These are phyloP conservation scores for Ambrosia hybrid DNA, from an alignment of 140 eudicot species.

Conservation along the genomic window DNA sequence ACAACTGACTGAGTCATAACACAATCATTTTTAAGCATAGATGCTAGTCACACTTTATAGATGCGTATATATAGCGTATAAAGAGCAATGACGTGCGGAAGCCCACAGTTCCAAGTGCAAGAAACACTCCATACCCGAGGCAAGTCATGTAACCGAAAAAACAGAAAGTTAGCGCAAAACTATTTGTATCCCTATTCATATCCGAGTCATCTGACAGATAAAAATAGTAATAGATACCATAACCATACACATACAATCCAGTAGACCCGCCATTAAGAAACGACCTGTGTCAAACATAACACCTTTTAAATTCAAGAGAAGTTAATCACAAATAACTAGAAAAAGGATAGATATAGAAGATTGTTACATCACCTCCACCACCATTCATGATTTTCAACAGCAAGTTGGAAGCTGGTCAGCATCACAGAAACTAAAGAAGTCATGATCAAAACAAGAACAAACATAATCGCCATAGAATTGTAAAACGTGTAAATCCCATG, in stretches of 20 bases:
- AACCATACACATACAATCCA: background rate
- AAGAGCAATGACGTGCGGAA: background rate
- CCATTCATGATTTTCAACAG: slow-evolving; percentile 43
- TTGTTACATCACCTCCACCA: slow-evolving; percentile 40
- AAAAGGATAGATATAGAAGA: background rate
- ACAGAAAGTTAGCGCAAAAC: background rate
- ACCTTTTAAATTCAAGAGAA: too few species aligned
- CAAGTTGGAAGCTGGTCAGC: slow-evolving; percentile 42
- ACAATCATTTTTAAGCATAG: background rate
- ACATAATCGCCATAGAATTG: slow-evolving; percentile 26
- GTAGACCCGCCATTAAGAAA: background rate
- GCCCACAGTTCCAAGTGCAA: slow-evolving; percentile 1
- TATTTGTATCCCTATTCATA: background rate
- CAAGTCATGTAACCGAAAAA: background rate
- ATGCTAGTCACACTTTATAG: background rate
- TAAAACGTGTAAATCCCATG: slow-evolving; percentile 27
- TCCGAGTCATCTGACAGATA: too few species aligned
- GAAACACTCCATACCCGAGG: background rate
- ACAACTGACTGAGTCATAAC: background rate
- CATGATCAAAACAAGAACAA: slow-evolving; percentile 32
- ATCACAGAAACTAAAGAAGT: slow-evolving; percentile 41
- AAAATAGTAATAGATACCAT: background rate
- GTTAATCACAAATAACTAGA: too few species aligned
- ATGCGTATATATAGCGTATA: background rate
- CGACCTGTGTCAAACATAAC: background rate